Evolutionary conservation across 2,329 filamentous ascomycete genomes (phyloP), one percentile per base, ranked within the genome.

Genomic region (Laburnicola sp.): DNA sequence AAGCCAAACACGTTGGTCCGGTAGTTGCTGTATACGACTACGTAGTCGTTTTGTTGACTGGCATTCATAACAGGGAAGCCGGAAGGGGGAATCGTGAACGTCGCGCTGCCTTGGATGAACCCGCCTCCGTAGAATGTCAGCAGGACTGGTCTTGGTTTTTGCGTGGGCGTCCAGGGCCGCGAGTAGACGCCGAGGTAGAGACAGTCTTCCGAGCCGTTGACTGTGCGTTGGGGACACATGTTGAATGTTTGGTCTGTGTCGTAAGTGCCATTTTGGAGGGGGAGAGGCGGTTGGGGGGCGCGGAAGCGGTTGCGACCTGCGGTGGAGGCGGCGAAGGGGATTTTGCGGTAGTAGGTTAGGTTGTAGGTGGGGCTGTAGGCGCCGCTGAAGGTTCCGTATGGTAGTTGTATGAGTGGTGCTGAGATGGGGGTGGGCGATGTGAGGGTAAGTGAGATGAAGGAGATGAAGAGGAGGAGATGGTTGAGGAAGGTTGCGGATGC

Each of bases 71-170:
- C 74, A 0, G 82, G 84, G 59, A 81, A 86, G 1, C 76, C 80
- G 0, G 77, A 70, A 2, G 84, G 83, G 3, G 82, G 83, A 6
- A 85, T 73, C 5, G 64, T 68, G 60, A 85, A 82, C 32, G 72
- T 77, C 0, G 80, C 83, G 27, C 75, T 76, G 6, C 83, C 84
- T 62, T 82, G 72, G 44, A 86, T 81, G 69, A 83, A 86, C 2
- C 76, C 84, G 9, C 84, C 84, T 45, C 84, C 84, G 62, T 82
- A 84, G 62, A 84, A 85, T 3, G 78, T 78, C 2, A 86, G 77
- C 0, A 86, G 75, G 0, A 86, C 83, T 0, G 84, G 83, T 2
- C 80, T 74, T 1, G 78, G 67, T n/a, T 74, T 62, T 3, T 68
- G 60, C 1, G 8, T 3, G 64, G 63, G 22, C 0, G 64, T 70